Evolutionary conservation across 2,329 filamentous ascomycete genomes (phyloP).

Genomic region (Trichoderma afroharzianum): DNA sequence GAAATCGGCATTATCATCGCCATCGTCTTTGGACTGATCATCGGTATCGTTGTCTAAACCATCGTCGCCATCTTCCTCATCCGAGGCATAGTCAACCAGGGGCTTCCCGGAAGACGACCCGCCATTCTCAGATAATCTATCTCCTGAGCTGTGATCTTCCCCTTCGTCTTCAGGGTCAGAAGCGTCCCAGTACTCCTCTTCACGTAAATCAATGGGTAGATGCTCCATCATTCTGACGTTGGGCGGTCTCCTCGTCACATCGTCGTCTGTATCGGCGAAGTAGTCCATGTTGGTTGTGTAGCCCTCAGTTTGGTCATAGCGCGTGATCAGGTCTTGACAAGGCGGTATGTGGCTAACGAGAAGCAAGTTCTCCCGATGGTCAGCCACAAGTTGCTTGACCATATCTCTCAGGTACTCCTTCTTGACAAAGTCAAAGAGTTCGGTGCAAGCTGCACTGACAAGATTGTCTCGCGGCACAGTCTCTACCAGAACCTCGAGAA

Average conservation of each 20-base stretch:
- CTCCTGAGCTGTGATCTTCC: slow-evolving; percentile 36
- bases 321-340: slow-evolving; percentile 70
- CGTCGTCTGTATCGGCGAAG: slow-evolving; percentile 67
- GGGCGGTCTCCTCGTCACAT: slow-evolving; percentile 43
- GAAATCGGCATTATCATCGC: slow-evolving; percentile 31
- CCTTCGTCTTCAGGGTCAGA: slow-evolving; percentile 83
- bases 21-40: slow-evolving; percentile 28
- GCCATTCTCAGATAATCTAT: slow-evolving; percentile 52
- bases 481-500: slow-evolving; percentile 77
- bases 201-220: slow-evolving; percentile 65
- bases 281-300: slow-evolving; percentile 65
- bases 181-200: slow-evolving; percentile 92
- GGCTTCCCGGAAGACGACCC: slow-evolving; percentile 59
- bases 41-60: slow-evolving; percentile 54
- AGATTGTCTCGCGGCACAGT: slow-evolving; percentile 92
- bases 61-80: slow-evolving; percentile 68
- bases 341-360: slow-evolving; percentile 78
- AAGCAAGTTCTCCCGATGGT: slow-evolving; percentile 73
- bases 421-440: slow-evolving; percentile 89
- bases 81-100: slow-evolving; percentile 87
- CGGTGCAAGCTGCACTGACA: slow-evolving; percentile 86
- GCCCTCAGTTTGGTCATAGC: slow-evolving; percentile 75
- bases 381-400: slow-evolving; percentile 78
- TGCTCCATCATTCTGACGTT: slow-evolving; percentile 69
- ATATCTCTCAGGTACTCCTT: slow-evolving; percentile 77